Percentiles rank a stretch among this genome's conserved stretches.
These are phyloP conservation scores for Didymella pomorum DNA, from an alignment of 2,329 filamentous ascomycete species.

Conservation along the genomic window DNA sequence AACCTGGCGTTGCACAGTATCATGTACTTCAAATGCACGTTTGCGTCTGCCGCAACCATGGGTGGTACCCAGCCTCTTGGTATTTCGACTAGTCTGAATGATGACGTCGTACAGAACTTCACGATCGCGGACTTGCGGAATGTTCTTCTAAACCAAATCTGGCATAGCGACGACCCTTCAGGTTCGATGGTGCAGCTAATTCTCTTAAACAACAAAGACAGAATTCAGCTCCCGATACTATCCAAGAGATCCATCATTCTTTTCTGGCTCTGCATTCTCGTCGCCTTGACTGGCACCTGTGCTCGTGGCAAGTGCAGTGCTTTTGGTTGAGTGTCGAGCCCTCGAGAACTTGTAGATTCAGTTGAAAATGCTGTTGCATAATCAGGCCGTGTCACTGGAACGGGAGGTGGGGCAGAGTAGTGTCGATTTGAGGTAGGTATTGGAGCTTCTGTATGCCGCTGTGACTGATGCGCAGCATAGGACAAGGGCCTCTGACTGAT, in stretches of 20 bases:
- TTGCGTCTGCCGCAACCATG: too few species aligned
- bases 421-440: neutral
- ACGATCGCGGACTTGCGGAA: slow-evolving; percentile 5
- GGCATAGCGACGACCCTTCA: neutral
- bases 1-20: too few species aligned
- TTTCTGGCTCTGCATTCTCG: slow-evolving; percentile 29
- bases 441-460: neutral
- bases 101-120: too few species aligned
- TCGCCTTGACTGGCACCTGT: neutral
- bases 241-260: slow-evolving; percentile 26
- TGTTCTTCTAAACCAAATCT: neutral
- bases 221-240: slow-evolving; percentile 15
- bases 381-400: neutral
- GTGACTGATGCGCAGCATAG: neutral
- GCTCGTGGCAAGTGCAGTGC: neutral
- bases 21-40: too few species aligned
- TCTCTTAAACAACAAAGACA: neutral
- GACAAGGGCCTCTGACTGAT: neutral
- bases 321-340: neutral
- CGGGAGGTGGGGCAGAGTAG: neutral
- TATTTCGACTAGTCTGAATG: too few species aligned
- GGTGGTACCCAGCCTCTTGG: too few species aligned
- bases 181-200: neutral
- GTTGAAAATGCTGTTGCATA: slow-evolving; percentile 2
- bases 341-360: slow-evolving; percentile 5